Evolutionary conservation across 805 yeast genomes (phyloP).

Genomic region (Huiozyma sinensis): DNA sequence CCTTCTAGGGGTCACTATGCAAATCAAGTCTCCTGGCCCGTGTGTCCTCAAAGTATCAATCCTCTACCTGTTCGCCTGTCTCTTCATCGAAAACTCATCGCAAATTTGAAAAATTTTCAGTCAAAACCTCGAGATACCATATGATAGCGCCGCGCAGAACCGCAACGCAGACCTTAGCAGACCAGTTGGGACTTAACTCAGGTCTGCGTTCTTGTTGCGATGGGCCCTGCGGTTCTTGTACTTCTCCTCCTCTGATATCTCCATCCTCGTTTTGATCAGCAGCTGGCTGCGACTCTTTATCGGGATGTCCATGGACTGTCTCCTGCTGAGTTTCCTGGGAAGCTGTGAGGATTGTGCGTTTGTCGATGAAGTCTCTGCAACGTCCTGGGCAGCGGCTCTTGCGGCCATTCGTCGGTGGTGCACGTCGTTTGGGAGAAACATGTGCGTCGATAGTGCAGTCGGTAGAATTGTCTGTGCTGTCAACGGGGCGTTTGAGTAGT

Average conservation of each 20-base stretch:
- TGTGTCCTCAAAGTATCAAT: too few relatives aligned
- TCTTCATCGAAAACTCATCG: neutral
- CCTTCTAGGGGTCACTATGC: neutral
- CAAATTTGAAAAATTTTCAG: neutral
- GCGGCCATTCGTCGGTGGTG: conserved; percentile 22
- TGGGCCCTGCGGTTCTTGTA: conserved; percentile 2
- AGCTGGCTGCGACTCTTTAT: conserved; percentile 18
- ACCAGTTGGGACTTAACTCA: too few relatives aligned
- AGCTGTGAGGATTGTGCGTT: neutral
- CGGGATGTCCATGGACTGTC: conserved; percentile 28
- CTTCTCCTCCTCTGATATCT: conserved; percentile 24
- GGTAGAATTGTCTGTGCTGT: conserved; percentile 48
- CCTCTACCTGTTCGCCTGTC: too few relatives aligned
- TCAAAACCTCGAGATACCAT: too few relatives aligned
- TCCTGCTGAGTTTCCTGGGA: conserved; percentile 3
- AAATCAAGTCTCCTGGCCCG: too few relatives aligned
- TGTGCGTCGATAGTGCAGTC: conserved; percentile 51
- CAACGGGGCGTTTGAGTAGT: conserved; percentile 46
- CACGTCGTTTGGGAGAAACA: conserved; percentile 43
- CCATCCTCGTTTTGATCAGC: conserved; percentile 25
- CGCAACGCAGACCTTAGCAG: too few relatives aligned
- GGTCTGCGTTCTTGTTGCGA: too few relatives aligned
- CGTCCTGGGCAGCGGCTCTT: conserved; percentile 1
- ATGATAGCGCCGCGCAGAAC: too few relatives aligned
- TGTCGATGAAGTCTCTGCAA: neutral